Conservation (phyloP, 352 stramenopile genomes). For the Globisporangium yorkense region DNA sequence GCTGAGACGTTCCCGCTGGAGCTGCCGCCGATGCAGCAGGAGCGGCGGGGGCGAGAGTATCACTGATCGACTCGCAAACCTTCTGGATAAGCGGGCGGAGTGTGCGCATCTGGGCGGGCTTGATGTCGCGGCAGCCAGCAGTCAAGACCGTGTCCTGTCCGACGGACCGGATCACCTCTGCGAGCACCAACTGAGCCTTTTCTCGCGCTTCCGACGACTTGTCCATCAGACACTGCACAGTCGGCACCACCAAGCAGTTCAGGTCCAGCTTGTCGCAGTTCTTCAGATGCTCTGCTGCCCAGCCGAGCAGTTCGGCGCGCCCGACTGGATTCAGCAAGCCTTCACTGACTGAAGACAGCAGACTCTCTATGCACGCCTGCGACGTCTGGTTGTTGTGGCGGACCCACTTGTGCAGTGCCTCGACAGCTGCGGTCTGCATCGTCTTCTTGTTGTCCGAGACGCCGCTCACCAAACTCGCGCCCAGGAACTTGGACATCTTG, state of each 20-base stretch:
- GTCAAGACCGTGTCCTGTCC: conserved; percentile 69
- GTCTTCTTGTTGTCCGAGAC: conserved; percentile 87
- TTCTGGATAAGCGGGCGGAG: conserved; percentile 84
- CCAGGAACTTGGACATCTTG: conserved; percentile 82
- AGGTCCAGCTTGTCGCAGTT: conserved; percentile 69
- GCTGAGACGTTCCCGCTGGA: conserved; percentile 1
- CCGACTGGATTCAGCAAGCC: conserved; percentile 73
- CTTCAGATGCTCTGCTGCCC: conserved; percentile 61
- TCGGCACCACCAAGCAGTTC: conserved; percentile 51
- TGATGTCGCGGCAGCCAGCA: conserved; percentile 72
- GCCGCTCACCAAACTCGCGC: conserved; percentile 54
- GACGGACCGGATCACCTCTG: conserved; percentile 79
- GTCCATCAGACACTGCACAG: conserved; percentile 78
- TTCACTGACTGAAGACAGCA: conserved; percentile 62
- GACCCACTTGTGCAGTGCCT: conserved; percentile 83
- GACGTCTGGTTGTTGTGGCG: conserved; percentile 68
- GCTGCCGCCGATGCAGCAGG: conserved; percentile 3
- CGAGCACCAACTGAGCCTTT: conserved; percentile 70
- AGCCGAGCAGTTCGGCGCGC: conserved; percentile 67
- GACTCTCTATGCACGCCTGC: conserved; percentile 56
- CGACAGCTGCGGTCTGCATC: conserved; percentile 74
- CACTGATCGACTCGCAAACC: conserved; percentile 36
- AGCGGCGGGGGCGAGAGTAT: conserved; percentile 9
- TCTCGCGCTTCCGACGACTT: conserved; percentile 80
- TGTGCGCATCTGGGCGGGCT: conserved; percentile 81